Evolutionary conservation across 2,329 filamentous ascomycete species (phyloP), one percentile per base, ranked within the genome.

Genomic region (Zymoseptoria crescenta): DNA sequence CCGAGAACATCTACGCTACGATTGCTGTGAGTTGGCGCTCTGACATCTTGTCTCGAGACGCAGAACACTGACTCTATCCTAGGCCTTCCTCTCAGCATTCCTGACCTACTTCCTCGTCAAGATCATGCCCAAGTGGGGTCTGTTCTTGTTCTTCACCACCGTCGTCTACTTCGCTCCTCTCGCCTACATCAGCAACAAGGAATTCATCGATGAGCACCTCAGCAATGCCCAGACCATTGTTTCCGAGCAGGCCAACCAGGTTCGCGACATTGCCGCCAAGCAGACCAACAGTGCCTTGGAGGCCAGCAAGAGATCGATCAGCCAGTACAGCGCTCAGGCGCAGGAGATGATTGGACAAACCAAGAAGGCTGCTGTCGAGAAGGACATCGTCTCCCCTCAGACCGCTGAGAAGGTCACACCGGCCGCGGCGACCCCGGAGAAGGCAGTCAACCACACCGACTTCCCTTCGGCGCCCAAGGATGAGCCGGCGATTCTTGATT

Each of bases 91-190:
- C 62, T 77, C 83, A 29, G 77, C 83, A 41, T 77, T 86, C 70
- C 69, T 80, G 62, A 79, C 80, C 64, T 87, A 87, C 77, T 85
- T 80, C 78, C 76, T 87, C 66, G 83, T 87, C 76, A 85, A 84
- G 74, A 78, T 85, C 69, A 75, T 85, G 63, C 84, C 84, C n/a
- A 74, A 84, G 65, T 87, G 84, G 84, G 84, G 83, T 29, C 75
- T 87, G 64, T 74, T 80, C 56, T 74, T 87, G 64, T 77, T 86
- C 68, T 78, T 75, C 57, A 82, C 81, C 60, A 76, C 77, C 58
- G 71, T 81, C 64, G 73, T 81, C 69, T 87, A 83, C 76, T 75
- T 86, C 57, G 79, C 76, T 49, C 84, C 84, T 56, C 77, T 87
- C 59, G 67, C 84, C 70, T 87, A 87, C 76, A 79, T 86, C 69